These are phyloP conservation scores for Rhodomyrtus psidioides DNA, from an alignment of 441 rosid genomes.

Conservation along the genomic window DNA sequence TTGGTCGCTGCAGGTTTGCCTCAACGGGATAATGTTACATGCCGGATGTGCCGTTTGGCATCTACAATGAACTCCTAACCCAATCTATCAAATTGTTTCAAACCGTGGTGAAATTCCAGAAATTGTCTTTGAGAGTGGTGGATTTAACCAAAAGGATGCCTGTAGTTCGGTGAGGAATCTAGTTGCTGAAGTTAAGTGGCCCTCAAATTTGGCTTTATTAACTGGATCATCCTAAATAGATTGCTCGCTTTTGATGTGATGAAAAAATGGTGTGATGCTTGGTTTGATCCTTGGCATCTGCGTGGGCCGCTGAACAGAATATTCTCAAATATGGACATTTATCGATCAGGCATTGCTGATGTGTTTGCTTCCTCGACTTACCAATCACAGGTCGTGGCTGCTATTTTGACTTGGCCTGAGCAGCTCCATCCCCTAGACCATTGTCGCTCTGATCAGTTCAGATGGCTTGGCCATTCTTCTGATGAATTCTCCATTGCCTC, in stretches of 20 bases:
- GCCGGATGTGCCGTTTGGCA: neutral
- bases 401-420: too few relatives aligned
- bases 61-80: neutral
- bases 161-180: neutral
- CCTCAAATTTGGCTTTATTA: neutral
- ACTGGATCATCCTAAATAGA: neutral
- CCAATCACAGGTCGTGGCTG: too few relatives aligned
- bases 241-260: neutral
- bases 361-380: too few relatives aligned
- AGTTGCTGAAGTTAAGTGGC: neutral
- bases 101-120: neutral
- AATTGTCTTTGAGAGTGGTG: neutral
- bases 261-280: neutral
- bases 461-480: too few relatives aligned
- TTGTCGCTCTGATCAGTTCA: too few relatives aligned
- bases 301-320: too few relatives aligned
- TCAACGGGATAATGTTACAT: neutral
- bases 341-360: too few relatives aligned
- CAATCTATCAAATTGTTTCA: neutral
- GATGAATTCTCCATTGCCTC: too few relatives aligned
- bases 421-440: too few relatives aligned
- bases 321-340: too few relatives aligned
- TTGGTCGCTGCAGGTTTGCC: neutral
- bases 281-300: too few relatives aligned
- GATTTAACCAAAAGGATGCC: neutral